Evolutionary conservation across 148 eudicot genomes (phyloP).

Genomic region (Pouteria glomerata): DNA sequence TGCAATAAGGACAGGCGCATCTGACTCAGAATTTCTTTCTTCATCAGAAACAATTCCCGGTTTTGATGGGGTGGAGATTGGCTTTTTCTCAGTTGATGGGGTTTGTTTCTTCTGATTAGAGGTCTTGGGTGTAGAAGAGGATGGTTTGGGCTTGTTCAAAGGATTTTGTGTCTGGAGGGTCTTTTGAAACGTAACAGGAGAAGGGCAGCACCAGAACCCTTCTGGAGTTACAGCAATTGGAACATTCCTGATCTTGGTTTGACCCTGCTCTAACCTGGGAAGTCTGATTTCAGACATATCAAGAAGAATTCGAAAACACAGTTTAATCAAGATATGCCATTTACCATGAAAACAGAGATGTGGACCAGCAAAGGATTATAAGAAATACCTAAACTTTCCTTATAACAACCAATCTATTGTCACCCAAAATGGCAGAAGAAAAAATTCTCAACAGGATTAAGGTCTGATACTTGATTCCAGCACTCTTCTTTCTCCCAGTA

Average conservation of each 20-base stretch:
- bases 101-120: conserved; percentile 38
- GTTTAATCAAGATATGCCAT: neutral
- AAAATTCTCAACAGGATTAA: neutral
- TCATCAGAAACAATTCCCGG: conserved; percentile 28
- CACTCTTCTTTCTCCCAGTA: neutral
- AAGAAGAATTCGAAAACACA: conserved; percentile 13
- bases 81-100: conserved; percentile 33
- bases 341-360: neutral
- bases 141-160: conserved; percentile 48
- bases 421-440: neutral
- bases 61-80: conserved; percentile 22
- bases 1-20: no score
- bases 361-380: neutral
- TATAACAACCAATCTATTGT: neutral
- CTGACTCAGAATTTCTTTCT: conserved; percentile 27
- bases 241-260: conserved; percentile 65
- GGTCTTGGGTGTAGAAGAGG: conserved; percentile 26
- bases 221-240: conserved; percentile 96
- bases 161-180: conserved; percentile 47
- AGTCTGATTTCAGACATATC: conserved; percentile 66
- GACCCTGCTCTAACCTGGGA: conserved; percentile 40
- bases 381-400: neutral
- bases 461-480: no score
- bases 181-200: conserved; percentile 73
- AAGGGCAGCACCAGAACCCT: conserved; percentile 95